Base-by-base conservation (phyloP, 257 asterid species). In the Agastache rugosa region DNA sequence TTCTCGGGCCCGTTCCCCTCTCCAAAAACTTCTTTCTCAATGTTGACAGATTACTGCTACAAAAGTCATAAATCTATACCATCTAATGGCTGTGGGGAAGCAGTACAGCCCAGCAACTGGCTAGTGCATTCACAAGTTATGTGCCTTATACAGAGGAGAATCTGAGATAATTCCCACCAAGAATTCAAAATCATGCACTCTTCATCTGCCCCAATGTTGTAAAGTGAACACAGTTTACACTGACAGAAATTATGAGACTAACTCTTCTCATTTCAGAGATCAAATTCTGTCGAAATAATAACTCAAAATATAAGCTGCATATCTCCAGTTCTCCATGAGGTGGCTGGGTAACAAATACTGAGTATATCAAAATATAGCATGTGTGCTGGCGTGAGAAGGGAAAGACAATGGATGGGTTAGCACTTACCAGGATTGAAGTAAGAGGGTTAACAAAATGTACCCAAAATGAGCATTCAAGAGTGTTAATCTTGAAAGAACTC, bases 1-100 rank as follows among this genome's bases (percentile, higher is more conserved):
- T 58, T 81, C 81, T 14, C 10, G 79, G 81, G 74, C 11, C 79
- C 82, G 1, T 44, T 72, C 65, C 48, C 45, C 72, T 61, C 29
- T 44, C 17, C 34, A 31, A 48, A 48, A 61, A 39, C 61, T 50
- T 75, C 50, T 64, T 71, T 66, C 61, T 45, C 60, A 69, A 31
- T 47, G 78, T 69, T 77, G 75, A 69, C 72, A 71, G 59, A 8
- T 37, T 71, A 78, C 62, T 35, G 17, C 74, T 53, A 65, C 39
- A 63, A 63, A 74, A 54, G 75, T 55, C 35, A 63, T 48, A 44
- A 62, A 20, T 45, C 50, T 19, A 4, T 41, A 67, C 60, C 31
- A 71, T 71, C 72, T 71, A 44, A 58, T 62, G 74, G 72, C 73
- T 58, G 69, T 60, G 62, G 62, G 67, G 55, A 55, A 47, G 68